Conservation (phyloP, 2,329 filamentous ascomycete species). For the Atkinsonella hypoxylon region DNA sequence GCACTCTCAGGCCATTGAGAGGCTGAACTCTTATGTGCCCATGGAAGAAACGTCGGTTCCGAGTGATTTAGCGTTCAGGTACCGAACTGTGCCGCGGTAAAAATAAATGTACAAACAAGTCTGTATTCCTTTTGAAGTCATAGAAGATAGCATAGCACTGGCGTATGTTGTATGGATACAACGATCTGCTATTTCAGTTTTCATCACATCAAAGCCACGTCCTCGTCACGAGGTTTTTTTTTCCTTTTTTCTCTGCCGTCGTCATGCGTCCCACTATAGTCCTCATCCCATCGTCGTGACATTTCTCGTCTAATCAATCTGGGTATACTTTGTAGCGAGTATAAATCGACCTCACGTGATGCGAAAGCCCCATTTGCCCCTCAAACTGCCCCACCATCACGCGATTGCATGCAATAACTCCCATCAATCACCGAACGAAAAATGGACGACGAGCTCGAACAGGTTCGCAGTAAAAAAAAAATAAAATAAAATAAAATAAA, state of each 20-base stretch:
- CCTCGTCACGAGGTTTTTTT: too few relatives aligned
- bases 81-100: constrained; percentile 9
- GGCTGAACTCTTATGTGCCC: constrained; percentile 21
- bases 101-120: too few relatives aligned
- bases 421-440: too few relatives aligned
- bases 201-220: too few relatives aligned
- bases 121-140: not conserved
- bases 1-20: constrained; percentile 24
- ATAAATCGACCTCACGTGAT: constrained; percentile 14
- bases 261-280: too few relatives aligned
- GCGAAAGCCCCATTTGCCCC: constrained; percentile 7
- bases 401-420: too few relatives aligned
- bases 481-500: too few relatives aligned
- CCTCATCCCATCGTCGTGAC: too few relatives aligned
- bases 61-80: constrained; percentile 13
- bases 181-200: not conserved
- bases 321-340: too few relatives aligned
- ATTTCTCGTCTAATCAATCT: too few relatives aligned
- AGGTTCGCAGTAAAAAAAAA: too few relatives aligned
- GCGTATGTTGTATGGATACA: constrained; percentile 1
- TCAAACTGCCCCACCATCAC: constrained; percentile 9
- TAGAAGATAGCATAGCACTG: constrained; percentile 6
- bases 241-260: too few relatives aligned
- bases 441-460: constrained; percentile 34
- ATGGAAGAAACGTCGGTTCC: constrained; percentile 23